phyloP scores from a whole-genome alignment of 2,329 filamentous ascomycete genomes.

The Sporothrix curviconia region DNA sequence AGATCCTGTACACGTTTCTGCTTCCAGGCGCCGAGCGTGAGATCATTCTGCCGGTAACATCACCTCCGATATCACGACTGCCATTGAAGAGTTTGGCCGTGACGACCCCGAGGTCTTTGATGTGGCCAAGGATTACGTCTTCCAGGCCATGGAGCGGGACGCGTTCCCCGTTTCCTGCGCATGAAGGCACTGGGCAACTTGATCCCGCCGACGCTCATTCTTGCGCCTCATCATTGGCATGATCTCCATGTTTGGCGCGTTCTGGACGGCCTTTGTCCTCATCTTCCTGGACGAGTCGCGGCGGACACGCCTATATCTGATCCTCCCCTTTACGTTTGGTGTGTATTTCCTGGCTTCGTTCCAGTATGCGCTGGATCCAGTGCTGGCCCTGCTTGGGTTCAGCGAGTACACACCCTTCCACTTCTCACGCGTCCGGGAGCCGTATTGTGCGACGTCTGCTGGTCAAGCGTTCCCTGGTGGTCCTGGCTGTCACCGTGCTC shows the following conservation, averaged over 20 bases:
- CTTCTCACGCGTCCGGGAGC: conserved; percentile 81
- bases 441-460: conserved; percentile 84
- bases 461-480: conserved; percentile 74
- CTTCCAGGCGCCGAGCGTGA: conserved; percentile 93
- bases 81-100: conserved; percentile 83
- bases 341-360: conserved; percentile 86
- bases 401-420: conserved; percentile 97
- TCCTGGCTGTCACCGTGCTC: conserved; percentile 66
- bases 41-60: conserved; percentile 86
- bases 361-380: conserved; percentile 89
- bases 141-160: conserved; percentile 98
- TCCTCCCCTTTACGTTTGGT: conserved; percentile 86
- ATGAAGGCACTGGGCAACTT: conserved; percentile 95
- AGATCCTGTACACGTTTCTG: conserved; percentile 97
- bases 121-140: conserved; percentile 96
- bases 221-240: conserved; percentile 80
- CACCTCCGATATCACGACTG: conserved; percentile 73
- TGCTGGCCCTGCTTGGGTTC: conserved; percentile 79
- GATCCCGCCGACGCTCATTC: conserved; percentile 82
- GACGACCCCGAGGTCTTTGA: conserved; percentile 98
- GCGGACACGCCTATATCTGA: conserved; percentile 66
- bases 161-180: conserved; percentile 93
- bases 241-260: conserved; percentile 78
- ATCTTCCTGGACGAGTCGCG: conserved; percentile 81
- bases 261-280: conserved; percentile 90